Conservation (phyloP, 345 rosid species). For the Limnanthes douglasii region DNA sequence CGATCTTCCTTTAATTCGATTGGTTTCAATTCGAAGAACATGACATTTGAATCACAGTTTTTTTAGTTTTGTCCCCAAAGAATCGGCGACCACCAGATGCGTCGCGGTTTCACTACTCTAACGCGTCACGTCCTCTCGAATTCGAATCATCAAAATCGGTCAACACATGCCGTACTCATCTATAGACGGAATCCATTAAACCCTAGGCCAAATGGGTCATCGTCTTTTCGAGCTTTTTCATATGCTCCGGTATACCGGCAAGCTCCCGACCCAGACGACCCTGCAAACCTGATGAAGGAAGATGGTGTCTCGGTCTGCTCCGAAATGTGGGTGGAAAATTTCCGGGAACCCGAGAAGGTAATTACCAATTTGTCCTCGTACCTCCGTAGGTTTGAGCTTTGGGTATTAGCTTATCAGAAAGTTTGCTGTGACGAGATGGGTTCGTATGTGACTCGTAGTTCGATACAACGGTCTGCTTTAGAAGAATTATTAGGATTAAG, state of each 20-base stretch:
- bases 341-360: constrained; percentile 33
- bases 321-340: constrained; percentile 86
- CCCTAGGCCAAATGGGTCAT: constrained; percentile 10
- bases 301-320: constrained; percentile 90
- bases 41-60: no score
- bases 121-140: no score
- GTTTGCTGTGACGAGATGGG: constrained; percentile 81
- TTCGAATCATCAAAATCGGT: no score
- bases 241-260: constrained; percentile 37
- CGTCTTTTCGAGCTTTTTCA: constrained; percentile 31
- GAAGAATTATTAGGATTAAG: constrained; percentile 74
- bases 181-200: constrained; percentile 11
- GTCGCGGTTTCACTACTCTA: no score
- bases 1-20: no score
- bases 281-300: constrained; percentile 65
- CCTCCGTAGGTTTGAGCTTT: constrained; percentile 71
- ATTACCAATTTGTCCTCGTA: constrained; percentile 45
- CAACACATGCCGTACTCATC: no score
- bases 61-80: no score
- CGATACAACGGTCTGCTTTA: constrained; percentile 57
- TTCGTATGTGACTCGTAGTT: constrained; percentile 73
- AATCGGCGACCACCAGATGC: no score
- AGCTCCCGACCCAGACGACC: constrained; percentile 69
- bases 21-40: no score
- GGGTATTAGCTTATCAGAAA: constrained; percentile 93